Base-by-base conservation (phyloP, 2,329 filamentous ascomycete genomes). In the Dactylonectria estremocensis region DNA sequence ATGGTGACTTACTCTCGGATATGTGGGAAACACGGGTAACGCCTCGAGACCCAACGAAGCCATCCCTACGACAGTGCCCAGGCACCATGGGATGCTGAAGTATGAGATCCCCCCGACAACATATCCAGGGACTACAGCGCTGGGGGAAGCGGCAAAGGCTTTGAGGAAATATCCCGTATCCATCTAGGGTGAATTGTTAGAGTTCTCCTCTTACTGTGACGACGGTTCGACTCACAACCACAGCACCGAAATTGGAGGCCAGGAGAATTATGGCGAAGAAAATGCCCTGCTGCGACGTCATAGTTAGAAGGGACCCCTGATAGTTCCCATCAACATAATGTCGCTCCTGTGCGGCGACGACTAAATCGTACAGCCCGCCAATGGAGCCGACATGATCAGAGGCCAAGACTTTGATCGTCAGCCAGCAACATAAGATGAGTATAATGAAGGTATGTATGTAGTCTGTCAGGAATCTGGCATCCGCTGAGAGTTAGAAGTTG, bases 181-280 rank as follows among this genome's bases (percentile, higher is more conserved):
- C 57, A 93, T 86, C 24, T 28, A 28, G 7, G 7, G 7, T 28
- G 4, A 28, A 28, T 4, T 7, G 7, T 28, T 28, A 28, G 24
- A 5, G 24, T 28, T 28, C 24, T 28, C 24, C 24, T 28, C 24
- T 2, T 28, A 28, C 7, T 28, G 7, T 4, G 24, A 28, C 7
- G 4, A 7, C 7, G 24, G 24, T 28, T 28, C 7, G 24, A 28
- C 24, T 28, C 24, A 28, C 24, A 4, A 28, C 24, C 24, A 96
- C 93, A 3, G 92, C 94, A 68, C 87, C 92, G 69, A 95, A 95
- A 81, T 95, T 95, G 54, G 93, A 93, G 49, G 95, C 91, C 22
- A 83, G 91, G 81, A 96, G 96, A 82, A 96, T 96, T 53, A 96
- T 90, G 80, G 96, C 97, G 84, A 97, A 97, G 69, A 95, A 93